These are phyloP conservation scores for Fragaria iinumae DNA, from an alignment of 306 rosid genomes.

Conservation along the genomic window DNA sequence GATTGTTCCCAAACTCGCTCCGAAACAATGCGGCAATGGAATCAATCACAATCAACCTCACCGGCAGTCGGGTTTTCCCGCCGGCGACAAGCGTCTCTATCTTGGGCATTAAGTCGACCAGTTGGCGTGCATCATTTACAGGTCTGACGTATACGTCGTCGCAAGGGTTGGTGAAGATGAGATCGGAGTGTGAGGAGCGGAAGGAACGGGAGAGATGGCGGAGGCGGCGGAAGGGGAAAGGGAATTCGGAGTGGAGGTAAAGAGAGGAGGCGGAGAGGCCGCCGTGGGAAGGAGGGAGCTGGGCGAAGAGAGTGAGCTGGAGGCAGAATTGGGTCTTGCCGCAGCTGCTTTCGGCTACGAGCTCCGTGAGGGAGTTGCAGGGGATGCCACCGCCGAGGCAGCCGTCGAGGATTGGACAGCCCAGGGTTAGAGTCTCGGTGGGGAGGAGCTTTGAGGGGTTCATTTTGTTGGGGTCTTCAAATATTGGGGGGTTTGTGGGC, in stretches of 20 bases:
- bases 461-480: conserved; percentile 15
- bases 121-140: conserved; percentile 45
- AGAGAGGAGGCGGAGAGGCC: conserved; percentile 76
- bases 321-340: conserved; percentile 94
- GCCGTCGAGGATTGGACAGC: conserved; percentile 66
- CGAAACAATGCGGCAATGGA: conserved; percentile 87
- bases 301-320: conserved; percentile 76
- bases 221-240: conserved; percentile 81
- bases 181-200: conserved; percentile 22
- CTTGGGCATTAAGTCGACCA: conserved; percentile 44
- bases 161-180: conserved; percentile 34
- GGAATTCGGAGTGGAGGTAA: conserved; percentile 70
- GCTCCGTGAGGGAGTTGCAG: conserved; percentile 67
- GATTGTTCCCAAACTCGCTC: conserved; percentile 70
- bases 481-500: background rate
- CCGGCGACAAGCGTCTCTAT: conserved; percentile 38
- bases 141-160: conserved; percentile 45
- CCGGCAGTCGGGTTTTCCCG: conserved; percentile 38
- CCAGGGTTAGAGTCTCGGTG: conserved; percentile 52
- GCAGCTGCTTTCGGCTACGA: conserved; percentile 72
- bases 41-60: conserved; percentile 64
- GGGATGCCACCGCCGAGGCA: conserved; percentile 70
- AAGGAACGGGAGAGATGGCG: conserved; percentile 55
- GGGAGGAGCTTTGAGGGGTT: conserved; percentile 44
- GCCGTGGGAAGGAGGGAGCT: conserved; percentile 66